Evolutionary conservation across 768 basidiomycete species (phyloP), one percentile per base, ranked within the genome.

Genomic region (Mycena galopus): DNA sequence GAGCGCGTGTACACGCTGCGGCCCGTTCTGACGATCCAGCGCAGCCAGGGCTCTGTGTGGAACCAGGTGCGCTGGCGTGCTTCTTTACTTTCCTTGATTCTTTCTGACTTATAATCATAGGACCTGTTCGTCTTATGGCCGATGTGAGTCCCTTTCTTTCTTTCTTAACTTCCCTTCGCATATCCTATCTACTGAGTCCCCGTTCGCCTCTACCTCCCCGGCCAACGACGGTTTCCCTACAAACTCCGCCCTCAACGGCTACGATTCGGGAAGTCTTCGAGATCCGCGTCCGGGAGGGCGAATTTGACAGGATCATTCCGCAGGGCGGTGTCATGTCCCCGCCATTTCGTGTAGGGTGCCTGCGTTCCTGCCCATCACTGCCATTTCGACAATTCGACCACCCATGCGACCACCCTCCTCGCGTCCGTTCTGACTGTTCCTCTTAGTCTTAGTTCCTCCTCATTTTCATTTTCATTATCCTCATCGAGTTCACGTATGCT

Each of bases 31-130:
- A 96, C 94, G 44, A 96, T 96, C 65, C 94, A 95, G 79, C 87
- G 88, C 79, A 95, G 94, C 76, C 94, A 96, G 81, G 94, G 94
- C 14, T 96, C 96, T 77, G 94, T 96, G 2, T 96, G 94, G 94
- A 96, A 96, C 77, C 94, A 95, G 87, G 94, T 93, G 63, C 59
- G 90, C 82, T 62, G 27, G 4, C 39, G 30, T 56, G 12, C 60
- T 56, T 19, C 25, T 25, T 32, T 58, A 64, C 32, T 55, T 59
- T 61, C 21, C 21, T 11, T 65, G 56, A 44, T 8, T 39, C 11
- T 3, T 39, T 12, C 33, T 32, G 47, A 37, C 55, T 25, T 60
- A 71, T 47, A 23, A 53, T 17, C n/a, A 16, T 63, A 95, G 94
- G 94, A 96, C 75, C 86, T 96, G 23, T 96, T 96, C 75, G 91